phyloP scores from a whole-genome alignment of 1,139 yeast species.

The Candida tunisiensis region DNA sequence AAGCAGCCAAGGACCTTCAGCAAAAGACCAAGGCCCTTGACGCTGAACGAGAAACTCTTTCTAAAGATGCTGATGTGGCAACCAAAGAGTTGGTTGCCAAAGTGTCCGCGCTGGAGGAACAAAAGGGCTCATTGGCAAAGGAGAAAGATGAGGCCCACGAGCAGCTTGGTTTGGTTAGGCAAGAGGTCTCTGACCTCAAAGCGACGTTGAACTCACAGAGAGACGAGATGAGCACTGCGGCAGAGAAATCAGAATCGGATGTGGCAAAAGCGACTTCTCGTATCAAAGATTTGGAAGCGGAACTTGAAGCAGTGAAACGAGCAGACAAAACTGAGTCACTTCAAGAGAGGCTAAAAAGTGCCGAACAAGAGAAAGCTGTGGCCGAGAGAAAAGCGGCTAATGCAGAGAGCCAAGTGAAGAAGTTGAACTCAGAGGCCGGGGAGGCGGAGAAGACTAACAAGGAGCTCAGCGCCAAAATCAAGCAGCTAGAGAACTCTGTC shows the following conservation, averaged over 20 bases:
- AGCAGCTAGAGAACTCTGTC: slow-evolving; percentile 1
- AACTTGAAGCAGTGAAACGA: neutral
- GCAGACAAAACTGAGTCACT: slow-evolving; percentile 1
- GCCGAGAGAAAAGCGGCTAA: slow-evolving; percentile 2
- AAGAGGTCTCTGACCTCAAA: too few species aligned
- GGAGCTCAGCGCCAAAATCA: neutral
- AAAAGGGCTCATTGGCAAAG: too few species aligned
- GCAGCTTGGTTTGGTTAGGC: too few species aligned
- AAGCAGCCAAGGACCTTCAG: too few species aligned
- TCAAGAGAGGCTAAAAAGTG: slow-evolving; percentile 1
- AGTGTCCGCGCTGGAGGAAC: too few species aligned
- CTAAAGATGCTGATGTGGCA: too few species aligned
- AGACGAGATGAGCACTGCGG: slow-evolving; percentile 1
- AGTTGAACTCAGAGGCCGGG: slow-evolving; percentile 1
- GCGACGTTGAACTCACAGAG: too few species aligned
- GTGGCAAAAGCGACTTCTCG: neutral
- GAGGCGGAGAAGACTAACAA: neutral
- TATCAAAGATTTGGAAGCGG: slow-evolving; percentile 1
- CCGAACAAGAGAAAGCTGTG: neutral
- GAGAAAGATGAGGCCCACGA: too few species aligned
- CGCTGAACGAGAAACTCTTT: too few species aligned
- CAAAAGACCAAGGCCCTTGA: too few species aligned
- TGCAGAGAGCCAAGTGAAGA: slow-evolving; percentile 3
- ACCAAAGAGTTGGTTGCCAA: too few species aligned
- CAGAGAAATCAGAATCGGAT: neutral